phyloP scores from a whole-genome alignment of 2,329 filamentous ascomycete genomes.

The Apiospora malaysiana region DNA sequence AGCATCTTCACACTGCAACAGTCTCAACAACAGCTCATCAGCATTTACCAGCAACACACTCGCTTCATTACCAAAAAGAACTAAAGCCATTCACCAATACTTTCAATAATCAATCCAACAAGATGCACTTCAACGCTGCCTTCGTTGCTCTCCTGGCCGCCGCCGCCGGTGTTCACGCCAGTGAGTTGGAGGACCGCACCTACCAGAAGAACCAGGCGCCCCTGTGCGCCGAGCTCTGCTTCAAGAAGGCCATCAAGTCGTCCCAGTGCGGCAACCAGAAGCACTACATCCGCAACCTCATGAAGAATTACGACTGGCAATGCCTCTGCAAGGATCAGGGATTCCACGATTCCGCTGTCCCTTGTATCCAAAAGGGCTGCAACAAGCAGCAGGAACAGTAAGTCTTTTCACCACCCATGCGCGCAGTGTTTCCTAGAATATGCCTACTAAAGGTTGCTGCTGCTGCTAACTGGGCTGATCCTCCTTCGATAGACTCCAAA shows the following conservation, averaged over 20 bases:
- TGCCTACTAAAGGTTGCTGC: not conserved
- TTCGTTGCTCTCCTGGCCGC: not conserved
- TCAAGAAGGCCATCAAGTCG: not conserved
- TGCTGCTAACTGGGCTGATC: not conserved
- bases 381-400: not conserved
- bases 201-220: not conserved
- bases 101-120: not conserved
- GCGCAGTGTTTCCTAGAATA: not conserved
- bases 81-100: not conserved
- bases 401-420: not conserved
- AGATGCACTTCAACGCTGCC: conserved; percentile 2
- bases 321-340: not conserved
- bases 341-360: not conserved
- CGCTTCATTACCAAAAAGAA: not conserved
- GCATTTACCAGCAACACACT: not conserved
- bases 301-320: not conserved
- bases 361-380: not conserved
- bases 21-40: not conserved
- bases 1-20: not conserved
- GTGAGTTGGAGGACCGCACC: not conserved
- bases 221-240: conserved; percentile 1
- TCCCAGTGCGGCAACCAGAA: not conserved
- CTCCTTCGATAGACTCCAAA: not conserved
- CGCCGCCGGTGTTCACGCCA: not conserved
- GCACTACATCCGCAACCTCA: not conserved